These are phyloP conservation scores for Chlorophyllum brunneum DNA, from an alignment of 768 basidiomycete species.

Conservation along the genomic window DNA sequence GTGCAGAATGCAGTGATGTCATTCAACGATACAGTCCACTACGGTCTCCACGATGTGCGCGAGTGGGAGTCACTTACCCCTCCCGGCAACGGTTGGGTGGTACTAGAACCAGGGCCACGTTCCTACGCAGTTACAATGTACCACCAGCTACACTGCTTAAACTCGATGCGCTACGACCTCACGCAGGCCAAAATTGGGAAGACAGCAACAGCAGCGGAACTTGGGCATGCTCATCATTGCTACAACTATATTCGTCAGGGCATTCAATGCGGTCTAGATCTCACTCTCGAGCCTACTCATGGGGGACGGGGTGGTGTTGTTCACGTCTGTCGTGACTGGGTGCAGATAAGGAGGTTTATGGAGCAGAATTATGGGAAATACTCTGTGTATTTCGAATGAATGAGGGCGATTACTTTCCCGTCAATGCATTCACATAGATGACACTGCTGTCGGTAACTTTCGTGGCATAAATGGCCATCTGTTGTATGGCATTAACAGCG, in stretches of 20 bases:
- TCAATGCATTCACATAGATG: too few relatives aligned
- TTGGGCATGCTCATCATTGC: slow-evolving; percentile 14
- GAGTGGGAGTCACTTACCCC: slow-evolving; percentile 16
- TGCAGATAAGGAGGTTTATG: slow-evolving; percentile 9
- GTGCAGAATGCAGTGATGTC: slow-evolving; percentile 10
- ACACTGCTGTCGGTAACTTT: too few relatives aligned
- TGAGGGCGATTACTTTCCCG: not conserved
- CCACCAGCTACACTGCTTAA: slow-evolving; percentile 17
- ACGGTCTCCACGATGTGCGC: slow-evolving; percentile 13
- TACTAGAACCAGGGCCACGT: slow-evolving; percentile 5
- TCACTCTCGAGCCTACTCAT: slow-evolving; percentile 8
- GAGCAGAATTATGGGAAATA: slow-evolving; percentile 10
- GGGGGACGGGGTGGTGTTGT: not conserved
- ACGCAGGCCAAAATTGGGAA: slow-evolving; percentile 13
- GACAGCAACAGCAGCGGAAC: slow-evolving; percentile 1
- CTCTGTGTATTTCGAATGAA: not conserved
- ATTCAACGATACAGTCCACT: slow-evolving; percentile 12
- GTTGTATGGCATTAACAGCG: too few relatives aligned
- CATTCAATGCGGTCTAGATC: slow-evolving; percentile 8
- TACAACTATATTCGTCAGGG: slow-evolving; percentile 14
- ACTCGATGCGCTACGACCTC: slow-evolving; percentile 16
- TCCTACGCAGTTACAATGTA: slow-evolving; percentile 17
- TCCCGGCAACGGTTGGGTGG: slow-evolving; percentile 14
- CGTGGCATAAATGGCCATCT: too few relatives aligned
- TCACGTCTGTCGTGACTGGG: slow-evolving; percentile 14